Conservation (phyloP, 495 filamentous ascomycete species). For the Aspergillus sclerotiicarbonarius region DNA sequence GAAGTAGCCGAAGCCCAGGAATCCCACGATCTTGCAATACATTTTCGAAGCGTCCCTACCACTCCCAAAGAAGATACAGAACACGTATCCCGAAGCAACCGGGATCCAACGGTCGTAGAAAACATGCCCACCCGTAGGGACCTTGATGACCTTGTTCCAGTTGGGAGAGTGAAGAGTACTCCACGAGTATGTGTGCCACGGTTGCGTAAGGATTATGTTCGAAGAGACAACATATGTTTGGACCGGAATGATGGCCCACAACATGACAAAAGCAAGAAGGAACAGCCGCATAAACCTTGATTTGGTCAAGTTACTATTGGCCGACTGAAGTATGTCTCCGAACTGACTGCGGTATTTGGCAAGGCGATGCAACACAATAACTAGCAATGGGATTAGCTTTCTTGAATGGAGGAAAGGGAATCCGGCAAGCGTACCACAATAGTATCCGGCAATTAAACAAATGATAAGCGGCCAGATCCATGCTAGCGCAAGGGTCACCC, state of each 20-base stretch:
- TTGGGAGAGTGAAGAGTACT: constrained; percentile 49
- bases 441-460: constrained; percentile 60
- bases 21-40: constrained; percentile 54
- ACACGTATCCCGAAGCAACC: constrained; percentile 54
- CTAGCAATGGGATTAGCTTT: constrained; percentile 26
- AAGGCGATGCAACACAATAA: constrained; percentile 65
- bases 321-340: constrained; percentile 52
- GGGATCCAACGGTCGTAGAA: constrained; percentile 68
- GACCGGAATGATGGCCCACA: constrained; percentile 65
- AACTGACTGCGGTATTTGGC: constrained; percentile 64
- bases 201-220: constrained; percentile 45
- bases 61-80: constrained; percentile 80
- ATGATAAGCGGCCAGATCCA: constrained; percentile 67
- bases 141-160: constrained; percentile 61
- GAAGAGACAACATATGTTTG: constrained; percentile 57
- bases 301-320: constrained; percentile 57
- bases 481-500: constrained; percentile 65
- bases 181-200: constrained; percentile 53
- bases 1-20: constrained; percentile 28
- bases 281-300: constrained; percentile 79
- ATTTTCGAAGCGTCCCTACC: constrained; percentile 71
- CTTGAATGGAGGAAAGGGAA: constrained; percentile 24
- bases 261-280: constrained; percentile 63
- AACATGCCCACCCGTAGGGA: constrained; percentile 54
- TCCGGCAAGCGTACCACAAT: constrained; percentile 56